Base-by-base conservation (phyloP, 768 basidiomycete genomes). In the Ephemerocybe angulata region DNA sequence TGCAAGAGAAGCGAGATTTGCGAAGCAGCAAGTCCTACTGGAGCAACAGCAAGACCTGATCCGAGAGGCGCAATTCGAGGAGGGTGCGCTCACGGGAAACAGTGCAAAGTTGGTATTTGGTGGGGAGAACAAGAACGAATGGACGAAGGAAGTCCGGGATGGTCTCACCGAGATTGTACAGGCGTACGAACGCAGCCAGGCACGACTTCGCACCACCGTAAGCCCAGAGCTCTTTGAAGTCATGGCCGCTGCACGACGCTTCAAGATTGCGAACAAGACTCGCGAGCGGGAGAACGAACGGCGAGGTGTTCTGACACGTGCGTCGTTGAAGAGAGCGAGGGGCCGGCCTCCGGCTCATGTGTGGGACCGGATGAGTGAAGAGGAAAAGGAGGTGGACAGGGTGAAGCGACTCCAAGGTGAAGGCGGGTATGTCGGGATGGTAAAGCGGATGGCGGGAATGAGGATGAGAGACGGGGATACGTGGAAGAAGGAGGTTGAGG, bases 381-480 rank as follows among this genome's bases (percentile, higher is more conserved):
- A 75, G 58, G 67, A 78, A 55, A 75, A 73, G 55, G 68, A 65
- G 49, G 64, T 73, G 65, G 87, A 90, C 58, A 70, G 67, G 57
- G 68, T 86, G 4, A 73, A 76, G 49, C 68, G 82, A 33, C 76
- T 74, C 35, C 73, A 81, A 2, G 78, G 85, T 52, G 83, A 86
- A 65, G 87, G 80, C 0, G 90, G 90, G 13, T 91, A 89, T 65
- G 78, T 84, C 2, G 89, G 80, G n/a, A 62, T 68, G 63, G 73
- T 85, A 48, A 93, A 91, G 72, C 70, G 70, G 55, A 68, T 63
- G 55, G 65, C 81, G 55, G 84, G 87, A 2, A 76, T 75, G 51
- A 82, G 74, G 65, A 58, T 86, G 59, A 67, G 62, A 48, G 65
- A 75, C 54, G 67, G 70, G 1, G 70, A 73, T 12, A 69, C 69